These are phyloP conservation scores for Botrytis pseudocinerea DNA, from an alignment of 2,329 filamentous ascomycete species.

Conservation along the genomic window DNA sequence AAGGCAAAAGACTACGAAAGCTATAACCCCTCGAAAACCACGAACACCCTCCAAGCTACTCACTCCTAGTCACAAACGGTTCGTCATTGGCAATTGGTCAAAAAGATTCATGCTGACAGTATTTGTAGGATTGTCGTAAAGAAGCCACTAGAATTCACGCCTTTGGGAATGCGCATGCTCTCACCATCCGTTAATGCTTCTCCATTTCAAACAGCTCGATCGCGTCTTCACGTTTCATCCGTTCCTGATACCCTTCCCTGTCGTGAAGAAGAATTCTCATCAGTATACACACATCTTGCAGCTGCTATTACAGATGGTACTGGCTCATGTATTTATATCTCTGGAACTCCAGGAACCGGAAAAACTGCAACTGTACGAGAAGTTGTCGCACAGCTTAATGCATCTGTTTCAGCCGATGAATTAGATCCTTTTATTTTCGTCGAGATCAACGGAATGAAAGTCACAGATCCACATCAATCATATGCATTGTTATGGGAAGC, in stretches of 20 bases:
- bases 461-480: slow-evolving; percentile 95
- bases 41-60: slow-evolving; percentile 48
- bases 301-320: slow-evolving; percentile 91
- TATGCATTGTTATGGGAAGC: slow-evolving; percentile 97
- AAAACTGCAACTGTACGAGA: slow-evolving; percentile 98
- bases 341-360: slow-evolving; percentile 94
- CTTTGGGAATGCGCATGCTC: slow-evolving; percentile 82
- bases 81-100: slow-evolving; percentile 22
- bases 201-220: slow-evolving; percentile 88
- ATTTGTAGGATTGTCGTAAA: slow-evolving; percentile 66
- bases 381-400: slow-evolving; percentile 84
- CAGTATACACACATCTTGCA: slow-evolving; percentile 91
- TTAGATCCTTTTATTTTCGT: slow-evolving; percentile 98
- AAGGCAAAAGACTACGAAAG: slow-evolving; percentile 51
- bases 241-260: slow-evolving; percentile 89
- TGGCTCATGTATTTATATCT: slow-evolving; percentile 97
- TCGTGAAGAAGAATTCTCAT: slow-evolving; percentile 85
- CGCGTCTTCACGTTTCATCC: slow-evolving; percentile 87
- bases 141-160: slow-evolving; percentile 92
- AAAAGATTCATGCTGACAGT: slow-evolving; percentile 7
- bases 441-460: slow-evolving; percentile 99
- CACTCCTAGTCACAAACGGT: slow-evolving; percentile 66
- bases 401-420: slow-evolving; percentile 84
- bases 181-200: slow-evolving; percentile 76
- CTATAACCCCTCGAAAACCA: slow-evolving; percentile 39